phyloP scores from a whole-genome alignment of 176 grass and related monocot genomes.

The Hyparrhenia diplandra region DNA sequence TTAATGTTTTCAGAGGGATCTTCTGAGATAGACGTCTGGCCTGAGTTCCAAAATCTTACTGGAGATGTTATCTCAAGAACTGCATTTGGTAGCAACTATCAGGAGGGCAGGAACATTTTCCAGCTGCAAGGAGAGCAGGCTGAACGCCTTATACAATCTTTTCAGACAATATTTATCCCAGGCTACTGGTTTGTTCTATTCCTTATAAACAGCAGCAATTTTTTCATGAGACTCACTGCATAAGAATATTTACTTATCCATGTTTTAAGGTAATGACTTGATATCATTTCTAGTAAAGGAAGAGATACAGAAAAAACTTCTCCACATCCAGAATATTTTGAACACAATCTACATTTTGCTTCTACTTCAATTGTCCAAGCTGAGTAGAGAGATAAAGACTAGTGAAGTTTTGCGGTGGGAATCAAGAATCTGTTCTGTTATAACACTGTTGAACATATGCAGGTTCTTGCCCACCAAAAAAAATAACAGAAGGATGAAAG shows the following conservation, averaged over 20 bases:
- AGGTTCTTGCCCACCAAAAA: conserved; percentile 66
- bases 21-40: conserved; percentile 61
- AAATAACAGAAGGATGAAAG: conserved; percentile 56
- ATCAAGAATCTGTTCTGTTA: neutral
- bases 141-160: conserved; percentile 32
- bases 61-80: conserved; percentile 75
- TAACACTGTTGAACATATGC: conserved; percentile 13
- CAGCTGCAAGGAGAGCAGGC: conserved; percentile 54
- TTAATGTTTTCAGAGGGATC: conserved; percentile 24
- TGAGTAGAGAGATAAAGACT: neutral
- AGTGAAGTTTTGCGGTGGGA: neutral
- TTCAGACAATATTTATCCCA: conserved; percentile 46
- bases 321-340: neutral
- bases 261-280: neutral
- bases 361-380: neutral
- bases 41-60: conserved; percentile 63
- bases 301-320: neutral
- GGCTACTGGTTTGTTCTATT: conserved; percentile 39
- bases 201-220: neutral
- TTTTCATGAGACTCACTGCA: neutral
- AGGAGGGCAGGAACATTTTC: conserved; percentile 73
- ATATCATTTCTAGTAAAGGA: neutral
- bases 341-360: neutral
- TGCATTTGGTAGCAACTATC: conserved; percentile 74
- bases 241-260: neutral